Evolutionary conservation across 805 yeast species (phyloP).

Genomic region (Wickerhamomyces strasburgensis): DNA sequence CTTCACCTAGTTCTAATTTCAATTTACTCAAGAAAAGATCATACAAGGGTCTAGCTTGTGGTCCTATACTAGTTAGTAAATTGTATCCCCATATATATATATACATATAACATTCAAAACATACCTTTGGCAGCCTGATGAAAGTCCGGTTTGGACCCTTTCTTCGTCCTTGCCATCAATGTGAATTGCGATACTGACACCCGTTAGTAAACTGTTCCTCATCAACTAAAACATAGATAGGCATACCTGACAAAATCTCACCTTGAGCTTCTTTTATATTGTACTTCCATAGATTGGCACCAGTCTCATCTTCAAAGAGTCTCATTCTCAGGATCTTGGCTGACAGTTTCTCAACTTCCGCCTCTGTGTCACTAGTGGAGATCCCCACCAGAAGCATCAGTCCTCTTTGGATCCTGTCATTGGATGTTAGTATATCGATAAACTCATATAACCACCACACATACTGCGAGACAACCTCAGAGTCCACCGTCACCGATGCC

Average conservation of each 20-base stretch:
- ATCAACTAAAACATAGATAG: no score
- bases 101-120: constrained; percentile 30
- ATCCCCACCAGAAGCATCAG: constrained; percentile 82
- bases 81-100: no score
- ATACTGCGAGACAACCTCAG: constrained; percentile 59
- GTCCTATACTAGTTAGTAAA: constrained; percentile 52
- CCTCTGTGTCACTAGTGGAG: constrained; percentile 67
- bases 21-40: constrained; percentile 46
- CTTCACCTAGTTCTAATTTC: constrained; percentile 49
- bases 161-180: constrained; percentile 73
- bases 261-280: constrained; percentile 58
- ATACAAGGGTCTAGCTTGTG: constrained; percentile 38
- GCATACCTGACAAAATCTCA: constrained; percentile 59
- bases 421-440: background rate
- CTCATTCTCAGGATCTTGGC: constrained; percentile 61
- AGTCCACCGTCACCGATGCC: constrained; percentile 86
- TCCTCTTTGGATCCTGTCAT: constrained; percentile 55
- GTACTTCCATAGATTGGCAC: constrained; percentile 68
- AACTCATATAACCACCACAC: constrained; percentile 5
- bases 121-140: constrained; percentile 86
- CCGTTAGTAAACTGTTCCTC: no score
- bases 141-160: constrained; percentile 94
- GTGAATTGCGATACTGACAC: constrained; percentile 97
- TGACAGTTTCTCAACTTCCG: constrained; percentile 66
- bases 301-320: constrained; percentile 69